Base-by-base conservation (phyloP, 1,284 basidiomycete genomes). In the Boletus sp. region DNA sequence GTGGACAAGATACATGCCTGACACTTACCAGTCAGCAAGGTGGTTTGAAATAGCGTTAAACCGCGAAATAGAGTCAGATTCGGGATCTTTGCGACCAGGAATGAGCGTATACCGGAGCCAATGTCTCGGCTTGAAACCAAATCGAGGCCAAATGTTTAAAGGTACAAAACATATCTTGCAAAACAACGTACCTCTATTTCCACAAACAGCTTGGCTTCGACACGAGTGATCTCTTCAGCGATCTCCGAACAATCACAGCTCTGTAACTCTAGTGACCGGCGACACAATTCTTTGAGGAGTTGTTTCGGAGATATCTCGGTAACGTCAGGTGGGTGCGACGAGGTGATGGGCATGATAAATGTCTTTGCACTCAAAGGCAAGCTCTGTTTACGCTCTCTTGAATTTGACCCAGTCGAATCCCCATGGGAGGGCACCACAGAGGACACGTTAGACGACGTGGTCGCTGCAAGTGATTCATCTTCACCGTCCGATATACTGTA, bases 101-200 rank as follows among this genome's bases (percentile, higher is more conserved):
- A 78, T 74, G 51, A 90, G 77, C 9, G 84, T 84, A 61, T 82
- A 85, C 48, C 81, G 75, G 20, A 91, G 72, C 88, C 88, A 91
- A 61, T 91, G 80, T 44, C 88, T 78, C 32, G 88, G 86, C 88
- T 91, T 53, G 10, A 47, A 34, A 46, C n/a, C 41, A 32, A 35
- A 35, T 36, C 10, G 45, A 39, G 29, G 46, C 13, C 41, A 33
- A 37, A 37, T 34, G 47, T 55, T 27, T 51, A 52, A 46, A 39
- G 20, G 41, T 29, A 25, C 16, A 17, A 40, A 30, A 17, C 16
- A 47, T 27, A 40, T 38, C 27, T 41, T 42, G 8, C 42, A 22
- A 39, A 22, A 23, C 33, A 32, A 57, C 73, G 49, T 47, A 88
- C 88, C 73, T 84, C 72, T 48, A 91, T 90, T 46, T 74, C 71